Conservation (phyloP, 371 early-diverging fungal genomes). For the Lichtheimia ramosa region DNA sequence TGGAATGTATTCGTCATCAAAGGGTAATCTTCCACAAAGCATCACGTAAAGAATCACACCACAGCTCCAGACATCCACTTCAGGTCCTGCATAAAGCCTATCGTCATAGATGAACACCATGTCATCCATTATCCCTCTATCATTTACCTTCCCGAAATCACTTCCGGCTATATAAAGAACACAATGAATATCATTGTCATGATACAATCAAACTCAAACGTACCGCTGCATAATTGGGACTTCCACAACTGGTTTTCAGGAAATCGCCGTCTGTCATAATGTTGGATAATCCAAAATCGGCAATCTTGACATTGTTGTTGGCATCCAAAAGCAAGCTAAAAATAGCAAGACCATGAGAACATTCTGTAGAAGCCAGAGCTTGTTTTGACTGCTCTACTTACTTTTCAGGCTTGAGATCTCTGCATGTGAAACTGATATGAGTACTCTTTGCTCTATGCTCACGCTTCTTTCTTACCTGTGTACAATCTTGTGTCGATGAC, state of each 20-base stretch:
- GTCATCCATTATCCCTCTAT: too few relatives aligned
- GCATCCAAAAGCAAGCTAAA: constrained; percentile 85
- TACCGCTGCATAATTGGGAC: constrained; percentile 85
- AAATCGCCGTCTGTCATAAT: constrained; percentile 96
- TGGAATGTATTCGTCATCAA: constrained; percentile 98
- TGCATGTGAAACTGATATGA: constrained; percentile 15
- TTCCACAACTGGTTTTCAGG: constrained; percentile 93
- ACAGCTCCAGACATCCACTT: constrained; percentile 99
- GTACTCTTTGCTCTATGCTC: too few relatives aligned
- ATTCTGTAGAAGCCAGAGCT: neutral
- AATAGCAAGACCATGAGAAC: neutral
- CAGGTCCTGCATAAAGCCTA: constrained; percentile 93
- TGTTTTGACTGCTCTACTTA: constrained; percentile 16
- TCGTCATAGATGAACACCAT: neutral
- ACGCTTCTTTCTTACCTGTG: constrained; percentile 67
- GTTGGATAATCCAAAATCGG: constrained; percentile 96
- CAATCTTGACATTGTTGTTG: constrained; percentile 95
- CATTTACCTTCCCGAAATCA: constrained; percentile 90
- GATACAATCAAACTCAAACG: constrained; percentile 4
- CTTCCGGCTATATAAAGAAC: constrained; percentile 74
- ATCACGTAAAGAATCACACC: constrained; percentile 99
- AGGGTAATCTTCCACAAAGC: constrained; percentile 98
- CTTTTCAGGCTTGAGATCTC: constrained; percentile 87
- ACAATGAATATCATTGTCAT: neutral
- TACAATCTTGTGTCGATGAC: constrained; percentile 97